Percentiles rank a stretch among this genome's conserved stretches.
Evolutionary conservation across 768 basidiomycete species (phyloP).

Genomic region (Tulasnella calospora): DNA sequence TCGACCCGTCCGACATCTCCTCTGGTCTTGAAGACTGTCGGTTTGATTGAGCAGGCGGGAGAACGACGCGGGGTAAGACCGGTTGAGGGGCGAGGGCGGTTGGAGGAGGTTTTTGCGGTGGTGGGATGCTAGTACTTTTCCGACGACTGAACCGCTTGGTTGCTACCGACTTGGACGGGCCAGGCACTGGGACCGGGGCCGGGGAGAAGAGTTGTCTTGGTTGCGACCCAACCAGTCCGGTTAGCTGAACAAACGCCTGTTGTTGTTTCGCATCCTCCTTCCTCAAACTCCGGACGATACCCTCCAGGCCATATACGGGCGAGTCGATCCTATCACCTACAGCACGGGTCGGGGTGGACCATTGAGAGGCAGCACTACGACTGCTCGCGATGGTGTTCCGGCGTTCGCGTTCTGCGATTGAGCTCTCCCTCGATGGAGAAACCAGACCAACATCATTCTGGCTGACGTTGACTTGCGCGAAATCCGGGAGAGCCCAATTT

Average conservation of each 20-base stretch:
- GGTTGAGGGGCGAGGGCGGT: conserved; percentile 1
- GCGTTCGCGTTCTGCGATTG: neutral
- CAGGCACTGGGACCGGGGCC: neutral
- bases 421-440: neutral
- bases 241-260: conserved; percentile 38
- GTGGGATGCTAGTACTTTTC: conserved; percentile 29
- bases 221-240: neutral
- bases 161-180: neutral
- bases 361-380: neutral
- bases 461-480: neutral
- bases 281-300: conserved; percentile 34
- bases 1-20: conserved; percentile 39
- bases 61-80: conserved; percentile 7
- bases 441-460: neutral
- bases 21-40: neutral
- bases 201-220: neutral
- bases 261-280: neutral
- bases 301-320: conserved; percentile 47
- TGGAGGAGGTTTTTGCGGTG: conserved; percentile 2
- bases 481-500: neutral
- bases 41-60: conserved; percentile 7
- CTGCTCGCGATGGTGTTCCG: conserved; percentile 7
- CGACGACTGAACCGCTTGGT: conserved; percentile 57
- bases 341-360: neutral
- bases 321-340: conserved; percentile 34